phyloP scores from a whole-genome alignment of 2,329 filamentous ascomycete genomes.

The Aspergillus felis region DNA sequence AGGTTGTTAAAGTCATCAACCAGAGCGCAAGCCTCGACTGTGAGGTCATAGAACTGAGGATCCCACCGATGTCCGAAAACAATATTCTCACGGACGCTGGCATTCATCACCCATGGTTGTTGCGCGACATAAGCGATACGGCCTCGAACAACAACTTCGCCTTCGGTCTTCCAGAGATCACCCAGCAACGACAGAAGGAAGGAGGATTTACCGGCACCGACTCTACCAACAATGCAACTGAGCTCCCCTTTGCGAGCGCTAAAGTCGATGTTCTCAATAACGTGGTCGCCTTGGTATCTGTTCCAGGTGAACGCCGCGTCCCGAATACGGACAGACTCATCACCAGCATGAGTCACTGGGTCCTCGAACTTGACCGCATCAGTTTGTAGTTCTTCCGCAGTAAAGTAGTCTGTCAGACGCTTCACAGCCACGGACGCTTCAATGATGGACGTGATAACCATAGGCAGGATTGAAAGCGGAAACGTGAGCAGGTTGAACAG shows the following conservation, averaged over 20 bases:
- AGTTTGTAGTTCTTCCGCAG: constrained; percentile 81
- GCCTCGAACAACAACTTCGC: constrained; percentile 77
- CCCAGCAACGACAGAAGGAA: constrained; percentile 84
- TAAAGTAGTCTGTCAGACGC: constrained; percentile 79
- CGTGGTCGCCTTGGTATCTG: constrained; percentile 64
- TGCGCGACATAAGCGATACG: constrained; percentile 88
- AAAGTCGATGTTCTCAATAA: constrained; percentile 80
- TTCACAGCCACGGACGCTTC: constrained; percentile 91
- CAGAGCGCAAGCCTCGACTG: constrained; percentile 85
- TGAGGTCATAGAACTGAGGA: constrained; percentile 88
- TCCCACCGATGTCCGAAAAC: constrained; percentile 94
- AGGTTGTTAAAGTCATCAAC: constrained; percentile 86
- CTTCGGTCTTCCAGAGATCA: constrained; percentile 84
- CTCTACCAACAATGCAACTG: constrained; percentile 86
- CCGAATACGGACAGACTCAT: constrained; percentile 78
- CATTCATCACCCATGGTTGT: constrained; percentile 95
- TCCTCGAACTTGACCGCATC: constrained; percentile 72
- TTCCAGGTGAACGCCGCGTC: constrained; percentile 95
- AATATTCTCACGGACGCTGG: constrained; percentile 94
- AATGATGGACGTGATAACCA: constrained; percentile 96
- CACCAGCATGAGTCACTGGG: constrained; percentile 69
- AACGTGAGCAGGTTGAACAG: constrained; percentile 96
- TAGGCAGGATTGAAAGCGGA: constrained; percentile 86
- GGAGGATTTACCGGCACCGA: constrained; percentile 94
- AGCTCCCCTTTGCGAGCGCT: constrained; percentile 88